A percentile compares a stretch with the other conserved stretches of the same genome.
These are phyloP conservation scores for Epichloe sylvatica DNA, from an alignment of 2,329 filamentous ascomycete genomes.

Conservation along the genomic window DNA sequence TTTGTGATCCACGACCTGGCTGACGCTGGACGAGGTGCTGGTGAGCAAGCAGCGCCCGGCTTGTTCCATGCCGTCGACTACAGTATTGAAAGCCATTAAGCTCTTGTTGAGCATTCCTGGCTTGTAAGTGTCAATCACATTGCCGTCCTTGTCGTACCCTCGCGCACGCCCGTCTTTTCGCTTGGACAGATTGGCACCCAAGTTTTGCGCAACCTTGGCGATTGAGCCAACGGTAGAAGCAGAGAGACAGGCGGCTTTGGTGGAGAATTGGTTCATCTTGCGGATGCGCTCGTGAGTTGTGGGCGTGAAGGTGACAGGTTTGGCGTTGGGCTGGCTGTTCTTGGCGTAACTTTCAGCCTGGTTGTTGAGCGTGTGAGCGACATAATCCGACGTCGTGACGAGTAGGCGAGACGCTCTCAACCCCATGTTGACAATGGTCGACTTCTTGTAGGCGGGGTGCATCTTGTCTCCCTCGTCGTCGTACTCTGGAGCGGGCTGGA, in stretches of 20 bases:
- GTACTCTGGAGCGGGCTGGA: conserved; percentile 51
- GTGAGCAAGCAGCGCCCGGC: conserved; percentile 66
- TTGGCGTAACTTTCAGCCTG: conserved; percentile 71
- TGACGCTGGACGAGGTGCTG: conserved; percentile 64
- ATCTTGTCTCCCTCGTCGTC: conserved; percentile 39
- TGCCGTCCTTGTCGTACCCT: conserved; percentile 57
- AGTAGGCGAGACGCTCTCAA: conserved; percentile 81
- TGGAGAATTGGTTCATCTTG: conserved; percentile 78
- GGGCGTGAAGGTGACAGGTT: conserved; percentile 78
- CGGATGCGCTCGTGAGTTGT: conserved; percentile 74
- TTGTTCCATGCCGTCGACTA: conserved; percentile 86
- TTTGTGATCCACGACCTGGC: conserved; percentile 72
- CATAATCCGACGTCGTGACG: conserved; percentile 69
- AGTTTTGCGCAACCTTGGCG: conserved; percentile 71
- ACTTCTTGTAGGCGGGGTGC: conserved; percentile 86
- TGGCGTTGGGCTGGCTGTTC: conserved; percentile 61
- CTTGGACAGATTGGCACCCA: conserved; percentile 57
- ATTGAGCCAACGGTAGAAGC: conserved; percentile 79
- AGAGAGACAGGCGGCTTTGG: conserved; percentile 63
- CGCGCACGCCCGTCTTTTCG: conserved; percentile 39
- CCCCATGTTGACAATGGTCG: conserved; percentile 72
- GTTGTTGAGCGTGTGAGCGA: conserved; percentile 62
- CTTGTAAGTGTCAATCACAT: conserved; percentile 54
- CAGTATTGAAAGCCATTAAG: conserved; percentile 88
- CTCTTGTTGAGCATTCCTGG: conserved; percentile 90